Base-by-base conservation (phyloP, 345 rosid genomes). In the Mallotus nudiflorus region DNA sequence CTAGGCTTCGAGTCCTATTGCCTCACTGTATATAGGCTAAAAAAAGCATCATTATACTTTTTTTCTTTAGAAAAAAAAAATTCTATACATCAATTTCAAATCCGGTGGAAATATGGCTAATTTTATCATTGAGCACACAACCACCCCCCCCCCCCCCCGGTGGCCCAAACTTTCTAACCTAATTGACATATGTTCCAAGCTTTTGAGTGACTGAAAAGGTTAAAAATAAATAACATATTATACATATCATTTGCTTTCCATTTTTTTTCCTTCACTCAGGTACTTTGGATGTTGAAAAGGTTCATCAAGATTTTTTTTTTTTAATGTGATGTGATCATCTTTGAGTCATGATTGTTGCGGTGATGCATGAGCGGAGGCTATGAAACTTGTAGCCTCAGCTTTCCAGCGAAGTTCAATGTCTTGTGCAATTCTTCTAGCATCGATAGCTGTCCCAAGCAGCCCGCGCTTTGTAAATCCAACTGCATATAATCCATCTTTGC, bases 391-490 rank as follows among this genome's bases (percentile, higher is more conserved):
- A 22, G 73, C 80, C 51, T 82, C 73, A 12, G 74, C 71, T 74
- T 78, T 79, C 85, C 82, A 80, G 28, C 49, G 68, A 55, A 53
- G 73, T 58, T 77, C 77, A 48, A 93, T 82, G 72, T 93, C 96
- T 54, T 89, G 81, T 10, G 96, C 85, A 0, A 91, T 85, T 66
- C 62, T 86, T 61, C 70, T 81, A 1, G 98, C 97, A 73, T 89
- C 92, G 56, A 82, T 73, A 35, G 94, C 80, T n/a, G 84, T 83
- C 51, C 98, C 98, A 29, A 89, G 87, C 67, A 93, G 78, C 20
- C 98, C 98, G 50, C 89, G 87, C 45, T 87, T 85, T 14, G 89
- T 80, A 67, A 93, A 93, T 18, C 98, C 98, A 4, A 87, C 92
- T 0, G 97, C 91, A 59, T 89, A 93, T 71, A 93, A 54, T 18